These are phyloP conservation scores for Vigna mungo DNA, from an alignment of 306 rosid species.

Conservation along the genomic window DNA sequence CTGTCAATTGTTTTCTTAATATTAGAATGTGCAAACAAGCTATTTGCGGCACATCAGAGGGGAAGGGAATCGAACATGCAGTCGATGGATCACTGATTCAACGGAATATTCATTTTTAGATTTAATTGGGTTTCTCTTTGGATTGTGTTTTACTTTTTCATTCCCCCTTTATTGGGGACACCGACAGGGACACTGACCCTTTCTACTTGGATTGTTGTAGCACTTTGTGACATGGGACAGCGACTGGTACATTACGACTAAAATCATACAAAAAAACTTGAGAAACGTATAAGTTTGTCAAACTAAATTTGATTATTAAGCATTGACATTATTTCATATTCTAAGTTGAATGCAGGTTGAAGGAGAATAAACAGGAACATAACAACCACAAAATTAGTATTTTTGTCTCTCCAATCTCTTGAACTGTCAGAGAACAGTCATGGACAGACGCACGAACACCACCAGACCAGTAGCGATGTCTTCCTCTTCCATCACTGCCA, in stretches of 20 bases:
- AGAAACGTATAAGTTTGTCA: neutral
- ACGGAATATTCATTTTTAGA: too few species aligned
- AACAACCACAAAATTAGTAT: conserved; percentile 2
- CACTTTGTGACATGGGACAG: too few species aligned
- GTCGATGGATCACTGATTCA: too few species aligned
- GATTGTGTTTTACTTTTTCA: too few species aligned
- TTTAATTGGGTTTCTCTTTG: too few species aligned
- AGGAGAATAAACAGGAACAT: conserved; percentile 23
- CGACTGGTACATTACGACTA: neutral
- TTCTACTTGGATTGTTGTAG: too few species aligned
- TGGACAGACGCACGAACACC: conserved; percentile 40
- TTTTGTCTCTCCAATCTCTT: conserved; percentile 5
- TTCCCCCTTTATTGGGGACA: too few species aligned
- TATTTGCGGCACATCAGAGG: too few species aligned
- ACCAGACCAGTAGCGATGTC: conserved; percentile 35
- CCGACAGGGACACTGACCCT: too few species aligned
- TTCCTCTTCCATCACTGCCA: conserved; percentile 41
- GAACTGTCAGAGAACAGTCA: conserved; percentile 20
- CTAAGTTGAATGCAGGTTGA: conserved; percentile 4
- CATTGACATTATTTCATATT: conserved; percentile 17
- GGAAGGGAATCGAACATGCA: too few species aligned
- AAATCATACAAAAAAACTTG: neutral
- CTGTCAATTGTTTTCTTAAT: too few species aligned
- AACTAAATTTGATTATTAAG: conserved; percentile 21
- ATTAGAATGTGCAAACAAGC: too few species aligned